These are phyloP conservation scores for Corymbia maculata DNA, from an alignment of 345 rosid species.

Conservation along the genomic window DNA sequence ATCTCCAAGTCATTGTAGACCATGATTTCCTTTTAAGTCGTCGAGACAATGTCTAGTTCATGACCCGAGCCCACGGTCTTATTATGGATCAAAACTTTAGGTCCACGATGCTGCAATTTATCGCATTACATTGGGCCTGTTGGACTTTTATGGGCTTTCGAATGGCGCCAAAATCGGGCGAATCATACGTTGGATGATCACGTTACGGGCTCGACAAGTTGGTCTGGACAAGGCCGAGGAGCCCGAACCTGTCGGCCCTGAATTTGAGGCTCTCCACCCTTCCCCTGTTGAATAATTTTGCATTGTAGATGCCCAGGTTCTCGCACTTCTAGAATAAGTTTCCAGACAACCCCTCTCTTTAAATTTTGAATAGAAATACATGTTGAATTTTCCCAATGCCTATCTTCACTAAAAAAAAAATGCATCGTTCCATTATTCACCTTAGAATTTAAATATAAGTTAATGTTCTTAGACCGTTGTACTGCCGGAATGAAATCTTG, in stretches of 20 bases:
- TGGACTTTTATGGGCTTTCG: background rate
- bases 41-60: background rate
- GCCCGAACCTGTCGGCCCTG: background rate
- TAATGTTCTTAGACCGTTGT: background rate
- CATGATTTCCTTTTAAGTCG: background rate
- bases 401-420: background rate
- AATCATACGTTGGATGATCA: background rate
- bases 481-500: background rate
- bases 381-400: background rate
- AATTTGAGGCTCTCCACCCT: no score
- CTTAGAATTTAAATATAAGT: background rate
- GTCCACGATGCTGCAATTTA: background rate
- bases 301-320: no score
- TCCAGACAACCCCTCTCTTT: background rate
- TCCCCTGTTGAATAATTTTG: no score
- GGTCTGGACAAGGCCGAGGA: background rate
- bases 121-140: background rate
- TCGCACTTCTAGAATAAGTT: background rate
- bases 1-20: background rate
- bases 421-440: background rate
- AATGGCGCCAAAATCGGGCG: background rate
- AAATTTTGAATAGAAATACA: background rate
- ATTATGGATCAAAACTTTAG: background rate
- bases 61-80: background rate
- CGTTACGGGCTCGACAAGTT: background rate